Conservation (phyloP, 192 early-diverging fungal species). For the Backusella parvicylindrica region DNA sequence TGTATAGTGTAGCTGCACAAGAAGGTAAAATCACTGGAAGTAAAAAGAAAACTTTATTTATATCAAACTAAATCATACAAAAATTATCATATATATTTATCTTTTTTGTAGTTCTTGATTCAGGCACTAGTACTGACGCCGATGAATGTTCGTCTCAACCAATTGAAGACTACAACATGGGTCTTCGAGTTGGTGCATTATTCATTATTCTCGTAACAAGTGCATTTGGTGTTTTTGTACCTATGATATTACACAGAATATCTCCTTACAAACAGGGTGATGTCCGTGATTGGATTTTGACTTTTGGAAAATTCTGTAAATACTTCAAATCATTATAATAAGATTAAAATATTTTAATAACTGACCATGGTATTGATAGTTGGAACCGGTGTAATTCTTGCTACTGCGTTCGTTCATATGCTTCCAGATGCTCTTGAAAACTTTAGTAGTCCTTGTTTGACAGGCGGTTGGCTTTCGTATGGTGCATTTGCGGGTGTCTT, state of each 20-base stretch:
- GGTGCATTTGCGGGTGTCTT: conserved; percentile 35
- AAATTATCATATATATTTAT: too few relatives aligned
- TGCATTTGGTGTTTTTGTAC: conserved; percentile 22
- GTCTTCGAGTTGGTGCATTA: conserved; percentile 26
- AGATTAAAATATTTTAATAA: background rate
- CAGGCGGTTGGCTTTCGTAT: conserved; percentile 21
- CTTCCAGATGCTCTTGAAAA: conserved; percentile 44
- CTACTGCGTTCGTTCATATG: conserved; percentile 76
- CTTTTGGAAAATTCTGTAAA: conserved; percentile 36
- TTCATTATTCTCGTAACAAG: conserved; percentile 33
- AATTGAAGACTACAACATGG: conserved; percentile 27
- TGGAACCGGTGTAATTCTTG: conserved; percentile 66
- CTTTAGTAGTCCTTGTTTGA: conserved; percentile 35
- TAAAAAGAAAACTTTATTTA: background rate
- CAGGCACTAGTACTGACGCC: background rate
- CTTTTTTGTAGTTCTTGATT: background rate
- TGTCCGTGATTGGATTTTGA: conserved; percentile 21
- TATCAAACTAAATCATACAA: background rate
- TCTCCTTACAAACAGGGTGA: conserved; percentile 16
- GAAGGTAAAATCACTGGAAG: background rate
- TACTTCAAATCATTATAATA: background rate
- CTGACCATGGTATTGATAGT: conserved; percentile 26
- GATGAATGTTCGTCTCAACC: background rate
- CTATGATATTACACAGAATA: conserved; percentile 23
- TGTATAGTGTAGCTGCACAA: background rate